Evolutionary conservation across 345 rosid genomes (phyloP).

Genomic region (Lumnitzera racemosa): DNA sequence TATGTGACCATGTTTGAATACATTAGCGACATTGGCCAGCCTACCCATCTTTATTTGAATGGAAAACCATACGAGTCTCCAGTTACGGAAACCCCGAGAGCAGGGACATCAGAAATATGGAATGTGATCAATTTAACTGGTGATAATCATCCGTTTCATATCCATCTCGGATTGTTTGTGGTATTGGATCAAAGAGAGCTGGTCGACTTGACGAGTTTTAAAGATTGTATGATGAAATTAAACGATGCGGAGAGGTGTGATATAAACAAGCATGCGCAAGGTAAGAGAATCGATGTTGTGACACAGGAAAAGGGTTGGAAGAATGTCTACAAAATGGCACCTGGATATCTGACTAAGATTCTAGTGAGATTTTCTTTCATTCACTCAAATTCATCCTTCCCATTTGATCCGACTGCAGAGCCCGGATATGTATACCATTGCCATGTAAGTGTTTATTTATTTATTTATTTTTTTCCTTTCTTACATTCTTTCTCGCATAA

Average conservation of each 20-base stretch:
- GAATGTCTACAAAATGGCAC: conserved; percentile 15
- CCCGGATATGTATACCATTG: conserved; percentile 24
- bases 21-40: background rate
- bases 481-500: background rate
- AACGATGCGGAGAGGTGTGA: conserved; percentile 15
- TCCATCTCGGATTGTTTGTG: conserved; percentile 7
- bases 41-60: conserved; percentile 15
- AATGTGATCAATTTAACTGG: conserved; percentile 16
- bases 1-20: conserved; percentile 8
- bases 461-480: background rate
- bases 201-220: conserved; percentile 3
- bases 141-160: conserved; percentile 15
- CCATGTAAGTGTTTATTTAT: conserved; percentile 5
- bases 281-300: background rate
- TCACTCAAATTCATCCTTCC: conserved; percentile 3
- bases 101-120: conserved; percentile 13
- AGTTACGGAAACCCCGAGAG: conserved; percentile 11
- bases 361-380: conserved; percentile 14
- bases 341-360: conserved; percentile 12
- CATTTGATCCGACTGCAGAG: conserved; percentile 17
- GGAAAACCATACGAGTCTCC: conserved; percentile 10
- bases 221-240: conserved; percentile 9
- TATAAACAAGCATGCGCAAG: conserved; percentile 7
- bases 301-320: conserved; percentile 18
- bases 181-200: conserved; percentile 5